Evolutionary conservation across 495 filamentous ascomycete species (phyloP), one percentile per base, ranked within the genome.

Genomic region (Aspergillus funiculosus): DNA sequence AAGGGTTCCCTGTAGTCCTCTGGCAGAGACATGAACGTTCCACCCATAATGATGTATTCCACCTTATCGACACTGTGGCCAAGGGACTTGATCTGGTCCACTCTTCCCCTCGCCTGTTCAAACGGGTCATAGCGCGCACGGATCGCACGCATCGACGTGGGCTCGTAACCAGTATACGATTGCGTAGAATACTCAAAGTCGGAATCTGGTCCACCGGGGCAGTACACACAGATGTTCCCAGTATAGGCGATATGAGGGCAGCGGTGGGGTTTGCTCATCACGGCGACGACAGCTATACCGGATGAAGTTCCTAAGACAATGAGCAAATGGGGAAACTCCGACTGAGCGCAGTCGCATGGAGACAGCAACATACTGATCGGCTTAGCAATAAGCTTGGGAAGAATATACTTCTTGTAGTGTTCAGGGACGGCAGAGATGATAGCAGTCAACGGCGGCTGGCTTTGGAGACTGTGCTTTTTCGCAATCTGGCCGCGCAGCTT

Each of bases 11-110:
- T 75, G 61, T 98, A 97, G 8, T 81, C 78, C 56, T 89, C 81
- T 3, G 92, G 79, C 11, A 98, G 67, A 0, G 90, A 96, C 92
- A 98, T 97, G 64, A 98, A 98, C 1, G 92, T 98, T 46, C 92
- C 92, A 46, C 92, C 92, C 92, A 98, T 98, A 53, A 98, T 95
- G 59, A 98, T 98, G 61, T 96, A 98, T 69, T 98, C 92, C 2
- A 98, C 92, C 60, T 98, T 98, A 65, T 98, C 92, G 24, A 98
- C 92, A 46, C 87, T 94, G 67, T 98, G 92, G 1, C 92, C 92
- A 13, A 98, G 72, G 4, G 85, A 80, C 60, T 94, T 92, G 61
- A 98, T 86, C 71, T 98, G 92, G 52, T 97, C 94, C 17, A 98
- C 92, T 32, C 92, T 80, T 24, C 92, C 92, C 56, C 92, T 76